Percentiles rank a stretch among this genome's conserved stretches.
Conservation (phyloP, 23 red algal genomes). For the Gracilaria caudata region DNA sequence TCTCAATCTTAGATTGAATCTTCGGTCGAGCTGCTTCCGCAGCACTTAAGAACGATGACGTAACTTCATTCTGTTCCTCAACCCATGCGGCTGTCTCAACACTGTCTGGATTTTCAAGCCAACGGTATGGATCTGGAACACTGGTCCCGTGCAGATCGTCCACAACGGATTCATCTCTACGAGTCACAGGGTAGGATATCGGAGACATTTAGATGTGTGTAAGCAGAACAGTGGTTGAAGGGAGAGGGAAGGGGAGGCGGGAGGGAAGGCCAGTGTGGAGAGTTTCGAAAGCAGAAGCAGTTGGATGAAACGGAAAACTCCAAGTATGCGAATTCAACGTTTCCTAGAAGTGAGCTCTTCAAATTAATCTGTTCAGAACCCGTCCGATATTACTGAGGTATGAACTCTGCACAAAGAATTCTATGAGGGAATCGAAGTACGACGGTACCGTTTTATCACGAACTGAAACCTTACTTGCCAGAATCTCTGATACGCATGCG, state of each 20-base stretch:
- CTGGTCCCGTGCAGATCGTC: slow-evolving; percentile 67
- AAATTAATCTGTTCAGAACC: too few relatives aligned
- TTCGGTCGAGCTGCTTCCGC: slow-evolving; percentile 33
- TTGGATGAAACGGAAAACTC: too few relatives aligned
- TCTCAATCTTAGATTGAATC: slow-evolving; percentile 38
- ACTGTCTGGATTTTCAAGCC: slow-evolving; percentile 80
- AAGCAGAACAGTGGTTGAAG: not conserved
- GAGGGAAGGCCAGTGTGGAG: too few relatives aligned
- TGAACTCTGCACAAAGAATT: too few relatives aligned
- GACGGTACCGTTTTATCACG: too few relatives aligned
- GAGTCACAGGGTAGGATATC: slow-evolving; percentile 36
- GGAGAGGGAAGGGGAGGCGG: not conserved
- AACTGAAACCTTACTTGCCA: too few relatives aligned
- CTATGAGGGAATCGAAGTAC: too few relatives aligned
- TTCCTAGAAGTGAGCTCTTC: too few relatives aligned
- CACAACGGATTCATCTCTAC: slow-evolving; percentile 56
- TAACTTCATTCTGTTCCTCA: slow-evolving; percentile 61
- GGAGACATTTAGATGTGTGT: not conserved
- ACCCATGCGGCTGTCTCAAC: slow-evolving; percentile 61
- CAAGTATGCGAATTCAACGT: too few relatives aligned
- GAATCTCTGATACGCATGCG: too few relatives aligned
- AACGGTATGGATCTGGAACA: slow-evolving; percentile 79
- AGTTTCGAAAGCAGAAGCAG: too few relatives aligned
- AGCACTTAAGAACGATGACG: slow-evolving; percentile 38
- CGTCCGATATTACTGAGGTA: too few relatives aligned